A percentile compares a stretch with the other conserved stretches of the same genome.
These are phyloP conservation scores for Eucalyptus virginea DNA, from an alignment of 345 rosid species.

Conservation along the genomic window DNA sequence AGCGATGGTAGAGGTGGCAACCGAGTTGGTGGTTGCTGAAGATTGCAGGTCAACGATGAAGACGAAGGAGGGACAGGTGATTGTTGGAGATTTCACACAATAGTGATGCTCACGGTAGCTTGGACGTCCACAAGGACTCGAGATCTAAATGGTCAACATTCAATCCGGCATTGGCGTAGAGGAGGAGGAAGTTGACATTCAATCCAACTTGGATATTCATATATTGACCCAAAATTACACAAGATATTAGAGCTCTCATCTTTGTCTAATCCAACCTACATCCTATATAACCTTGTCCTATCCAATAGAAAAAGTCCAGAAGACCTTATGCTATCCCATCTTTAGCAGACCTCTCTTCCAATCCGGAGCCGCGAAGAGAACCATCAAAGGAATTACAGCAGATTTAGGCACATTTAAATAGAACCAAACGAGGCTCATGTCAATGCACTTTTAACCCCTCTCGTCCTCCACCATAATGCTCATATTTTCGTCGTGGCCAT, in stretches of 20 bases:
- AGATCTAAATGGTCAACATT: neutral
- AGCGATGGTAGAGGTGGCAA: neutral
- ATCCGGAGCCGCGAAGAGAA: neutral
- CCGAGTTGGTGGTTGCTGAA: neutral
- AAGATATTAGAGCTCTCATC: neutral
- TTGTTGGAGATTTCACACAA: neutral
- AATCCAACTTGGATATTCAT: neutral
- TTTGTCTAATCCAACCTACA: neutral
- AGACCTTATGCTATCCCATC: neutral
- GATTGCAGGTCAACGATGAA: neutral
- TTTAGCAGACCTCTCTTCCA: neutral
- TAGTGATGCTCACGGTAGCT: neutral
- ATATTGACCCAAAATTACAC: neutral
- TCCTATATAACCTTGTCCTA: neutral
- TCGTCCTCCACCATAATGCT: neutral
- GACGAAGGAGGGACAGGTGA: neutral
- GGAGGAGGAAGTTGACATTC: neutral
- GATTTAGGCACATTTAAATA: neutral
- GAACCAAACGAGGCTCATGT: neutral
- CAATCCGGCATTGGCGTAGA: rapidly evolving
- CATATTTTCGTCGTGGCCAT: neutral
- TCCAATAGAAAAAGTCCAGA: neutral
- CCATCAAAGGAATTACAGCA: neutral
- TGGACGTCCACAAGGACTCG: rapidly evolving
- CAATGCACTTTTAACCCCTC: neutral